Percentiles rank a stretch among this genome's conserved stretches.
phyloP scores from a whole-genome alignment of 176 grass and related monocot genomes.

The Leersia perrieri region DNA sequence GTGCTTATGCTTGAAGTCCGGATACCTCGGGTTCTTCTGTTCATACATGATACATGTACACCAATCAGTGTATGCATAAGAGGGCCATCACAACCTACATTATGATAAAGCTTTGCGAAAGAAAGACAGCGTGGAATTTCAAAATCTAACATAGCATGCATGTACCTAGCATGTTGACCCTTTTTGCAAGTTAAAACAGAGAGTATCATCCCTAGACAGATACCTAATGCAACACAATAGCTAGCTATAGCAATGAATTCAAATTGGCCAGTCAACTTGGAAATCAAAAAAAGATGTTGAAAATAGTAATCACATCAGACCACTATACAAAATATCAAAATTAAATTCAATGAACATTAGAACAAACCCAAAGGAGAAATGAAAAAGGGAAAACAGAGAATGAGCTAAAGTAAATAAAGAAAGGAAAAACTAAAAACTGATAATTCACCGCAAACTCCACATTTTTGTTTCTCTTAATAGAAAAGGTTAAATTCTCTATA shows the following conservation, averaged over 20 bases:
- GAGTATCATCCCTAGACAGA: not conserved
- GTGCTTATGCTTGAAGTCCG: conserved; percentile 77
- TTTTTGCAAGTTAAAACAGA: not conserved
- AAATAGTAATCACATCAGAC: not conserved
- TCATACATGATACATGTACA: conserved; percentile 18
- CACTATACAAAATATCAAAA: not conserved
- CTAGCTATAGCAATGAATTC: not conserved
- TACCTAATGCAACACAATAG: not conserved
- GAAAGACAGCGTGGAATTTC: not conserved
- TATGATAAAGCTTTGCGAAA: not conserved
- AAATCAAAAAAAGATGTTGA: not conserved
- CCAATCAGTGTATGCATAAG: not conserved
- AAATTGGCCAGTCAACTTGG: not conserved
- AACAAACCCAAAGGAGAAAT: no score
- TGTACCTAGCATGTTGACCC: conserved; percentile 8
- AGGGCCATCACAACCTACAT: not conserved
- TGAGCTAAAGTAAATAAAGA: not conserved
- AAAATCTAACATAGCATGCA: not conserved
- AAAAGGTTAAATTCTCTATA: not conserved
- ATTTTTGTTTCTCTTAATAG: not conserved
- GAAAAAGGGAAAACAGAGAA: not conserved
- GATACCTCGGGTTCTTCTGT: conserved; percentile 67
- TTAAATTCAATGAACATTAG: not conserved
- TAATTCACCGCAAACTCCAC: not conserved
- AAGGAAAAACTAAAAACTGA: not conserved